phyloP scores from a whole-genome alignment of 495 filamentous ascomycete species.

The Hyphodiscus hymeniophilus region DNA sequence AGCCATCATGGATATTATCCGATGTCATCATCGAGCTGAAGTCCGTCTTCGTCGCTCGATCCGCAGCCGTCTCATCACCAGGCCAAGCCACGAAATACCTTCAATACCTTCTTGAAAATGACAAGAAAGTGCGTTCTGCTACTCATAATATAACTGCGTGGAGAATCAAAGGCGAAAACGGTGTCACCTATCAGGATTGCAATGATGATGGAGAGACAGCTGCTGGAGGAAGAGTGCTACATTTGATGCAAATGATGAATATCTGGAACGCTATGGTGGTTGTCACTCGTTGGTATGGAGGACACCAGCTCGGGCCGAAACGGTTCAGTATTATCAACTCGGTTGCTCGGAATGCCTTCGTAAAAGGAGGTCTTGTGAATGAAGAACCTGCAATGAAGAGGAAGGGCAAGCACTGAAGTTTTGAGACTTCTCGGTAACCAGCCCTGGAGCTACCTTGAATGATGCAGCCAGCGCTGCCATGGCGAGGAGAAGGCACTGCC shows the following conservation, averaged over 20 bases:
- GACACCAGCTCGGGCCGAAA: slow-evolving; percentile 76
- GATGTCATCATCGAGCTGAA: slow-evolving; percentile 69
- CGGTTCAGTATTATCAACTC: slow-evolving; percentile 84
- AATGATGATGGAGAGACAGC: slow-evolving; percentile 97
- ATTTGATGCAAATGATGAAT: slow-evolving; percentile 91
- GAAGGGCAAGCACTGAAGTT: slow-evolving; percentile 26
- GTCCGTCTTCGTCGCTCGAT: slow-evolving; percentile 79
- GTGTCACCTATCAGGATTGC: slow-evolving; percentile 71
- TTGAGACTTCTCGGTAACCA: not conserved
- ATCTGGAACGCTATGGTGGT: slow-evolving; percentile 88
- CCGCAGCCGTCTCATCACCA: slow-evolving; percentile 54
- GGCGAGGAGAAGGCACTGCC: no score
- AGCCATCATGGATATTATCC: slow-evolving; percentile 65
- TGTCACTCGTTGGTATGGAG: slow-evolving; percentile 95
- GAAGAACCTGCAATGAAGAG: slow-evolving; percentile 37
- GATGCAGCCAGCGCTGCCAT: no score
- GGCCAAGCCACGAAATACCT: slow-evolving; percentile 61
- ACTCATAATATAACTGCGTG: slow-evolving; percentile 83
- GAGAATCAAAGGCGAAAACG: slow-evolving; percentile 37
- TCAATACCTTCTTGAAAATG: slow-evolving; percentile 62
- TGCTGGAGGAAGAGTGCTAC: slow-evolving; percentile 74
- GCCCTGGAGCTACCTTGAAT: no score
- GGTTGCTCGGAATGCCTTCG: slow-evolving; percentile 75
- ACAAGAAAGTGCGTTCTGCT: slow-evolving; percentile 74
- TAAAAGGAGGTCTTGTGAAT: slow-evolving; percentile 62